These are phyloP conservation scores for Candida ponderosae DNA, from an alignment of 805 yeast genomes.

Conservation along the genomic window DNA sequence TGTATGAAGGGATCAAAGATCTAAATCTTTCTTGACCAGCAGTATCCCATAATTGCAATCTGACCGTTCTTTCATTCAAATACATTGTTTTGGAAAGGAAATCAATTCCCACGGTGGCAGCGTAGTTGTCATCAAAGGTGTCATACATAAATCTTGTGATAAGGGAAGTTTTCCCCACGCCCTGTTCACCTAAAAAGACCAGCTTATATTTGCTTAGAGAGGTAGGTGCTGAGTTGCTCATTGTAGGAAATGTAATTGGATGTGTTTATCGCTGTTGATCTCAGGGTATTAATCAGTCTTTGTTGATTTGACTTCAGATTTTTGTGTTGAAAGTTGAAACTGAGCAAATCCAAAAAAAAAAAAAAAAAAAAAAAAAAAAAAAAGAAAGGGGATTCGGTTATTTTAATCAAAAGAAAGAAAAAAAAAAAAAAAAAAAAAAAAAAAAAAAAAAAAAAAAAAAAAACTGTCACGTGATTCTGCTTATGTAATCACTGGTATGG, in stretches of 20 bases:
- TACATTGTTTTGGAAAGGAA: conserved; percentile 93
- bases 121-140: conserved; percentile 91
- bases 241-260: no score
- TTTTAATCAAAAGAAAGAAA: no score
- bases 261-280: neutral
- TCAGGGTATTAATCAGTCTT: neutral
- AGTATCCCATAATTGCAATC: conserved; percentile 96
- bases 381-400: neutral
- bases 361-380: neutral
- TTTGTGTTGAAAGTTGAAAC: neutral
- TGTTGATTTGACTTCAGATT: neutral
- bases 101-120: conserved; percentile 96
- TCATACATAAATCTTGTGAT: conserved; percentile 98
- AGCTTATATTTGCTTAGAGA: conserved; percentile 64
- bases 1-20: conserved; percentile 90
- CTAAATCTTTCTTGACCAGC: conserved; percentile 97
- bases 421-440: no score
- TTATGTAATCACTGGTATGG: no score
- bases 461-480: no score
- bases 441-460: no score
- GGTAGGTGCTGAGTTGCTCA: conserved; percentile 17
- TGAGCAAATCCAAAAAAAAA: neutral
- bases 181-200: conserved; percentile 94
- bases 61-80: conserved; percentile 88
- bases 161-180: conserved; percentile 93